phyloP scores from a whole-genome alignment of 352 stramenopile genomes.

The Phytophthora cryptogea region DNA sequence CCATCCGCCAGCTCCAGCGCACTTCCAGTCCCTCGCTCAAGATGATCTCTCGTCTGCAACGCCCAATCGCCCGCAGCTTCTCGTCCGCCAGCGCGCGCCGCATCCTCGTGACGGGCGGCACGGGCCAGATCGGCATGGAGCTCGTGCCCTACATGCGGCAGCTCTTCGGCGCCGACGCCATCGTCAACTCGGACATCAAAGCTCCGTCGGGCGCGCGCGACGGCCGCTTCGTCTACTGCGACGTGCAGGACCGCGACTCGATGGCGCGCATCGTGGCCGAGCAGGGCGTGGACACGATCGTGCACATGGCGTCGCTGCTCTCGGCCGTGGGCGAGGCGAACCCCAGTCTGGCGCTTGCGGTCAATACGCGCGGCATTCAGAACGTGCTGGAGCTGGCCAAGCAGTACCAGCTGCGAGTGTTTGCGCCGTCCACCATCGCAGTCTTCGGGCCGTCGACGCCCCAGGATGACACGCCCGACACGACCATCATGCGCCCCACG shows the following conservation, averaged over 20 bases:
- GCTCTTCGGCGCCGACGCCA: constrained; percentile 56
- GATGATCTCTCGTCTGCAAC: constrained; percentile 25
- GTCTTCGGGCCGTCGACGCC: constrained; percentile 91
- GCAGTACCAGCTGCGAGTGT: constrained; percentile 89
- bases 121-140: constrained; percentile 88
- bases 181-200: constrained; percentile 89
- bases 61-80: constrained; percentile 16
- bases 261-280: constrained; percentile 87
- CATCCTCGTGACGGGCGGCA: constrained; percentile 82
- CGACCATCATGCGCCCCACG: constrained; percentile 91
- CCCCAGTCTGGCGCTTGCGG: constrained; percentile 82
- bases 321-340: constrained; percentile 92
- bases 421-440: constrained; percentile 90
- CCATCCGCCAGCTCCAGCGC: constrained; percentile 16
- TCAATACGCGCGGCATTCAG: constrained; percentile 90
- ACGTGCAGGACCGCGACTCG: constrained; percentile 74
- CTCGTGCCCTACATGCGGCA: constrained; percentile 79
- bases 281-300: constrained; percentile 87
- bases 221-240: constrained; percentile 78
- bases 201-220: constrained; percentile 50
- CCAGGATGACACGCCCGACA: constrained; percentile 83
- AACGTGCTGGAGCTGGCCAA: constrained; percentile 91
- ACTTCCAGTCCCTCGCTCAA: neutral
- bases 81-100: constrained; percentile 32
- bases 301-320: constrained; percentile 92